Evolutionary conservation across 139 green algal species (phyloP).

Genomic region (Micractinium conductrix): DNA sequence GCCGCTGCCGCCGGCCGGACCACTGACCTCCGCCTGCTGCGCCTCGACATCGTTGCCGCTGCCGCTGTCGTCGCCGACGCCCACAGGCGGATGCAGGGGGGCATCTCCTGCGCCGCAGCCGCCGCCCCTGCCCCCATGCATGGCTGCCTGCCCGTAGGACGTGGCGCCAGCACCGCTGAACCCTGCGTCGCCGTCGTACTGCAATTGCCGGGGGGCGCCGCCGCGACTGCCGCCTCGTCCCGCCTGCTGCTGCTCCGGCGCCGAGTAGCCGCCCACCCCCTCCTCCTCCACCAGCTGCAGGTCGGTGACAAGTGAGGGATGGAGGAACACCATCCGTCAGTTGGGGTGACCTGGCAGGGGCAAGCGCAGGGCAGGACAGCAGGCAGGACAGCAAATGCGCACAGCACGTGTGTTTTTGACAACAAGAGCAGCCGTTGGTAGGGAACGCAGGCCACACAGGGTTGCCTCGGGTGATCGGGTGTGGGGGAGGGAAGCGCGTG

Average conservation of each 20-base stretch:
- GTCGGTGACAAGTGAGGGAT: background rate
- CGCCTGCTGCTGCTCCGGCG: background rate
- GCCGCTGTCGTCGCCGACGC: background rate
- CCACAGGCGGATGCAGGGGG: too few species aligned
- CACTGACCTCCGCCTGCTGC: too few species aligned
- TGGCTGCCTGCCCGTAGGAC: background rate
- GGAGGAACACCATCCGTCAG: background rate
- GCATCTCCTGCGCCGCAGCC: background rate
- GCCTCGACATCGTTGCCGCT: too few species aligned
- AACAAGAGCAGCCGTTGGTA: too few species aligned
- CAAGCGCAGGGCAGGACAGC: background rate
- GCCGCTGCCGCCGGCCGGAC: too few species aligned
- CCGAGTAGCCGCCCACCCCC: slow-evolving; percentile 5
- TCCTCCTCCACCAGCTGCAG: slow-evolving; percentile 18
- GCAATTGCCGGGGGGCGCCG: background rate
- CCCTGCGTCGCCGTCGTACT: slow-evolving; percentile 24
- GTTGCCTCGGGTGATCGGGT: too few species aligned
- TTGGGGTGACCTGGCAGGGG: too few species aligned
- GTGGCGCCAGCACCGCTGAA: background rate
- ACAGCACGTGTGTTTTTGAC: too few species aligned
- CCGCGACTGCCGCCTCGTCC: background rate
- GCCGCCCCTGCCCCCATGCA: background rate
- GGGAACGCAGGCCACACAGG: too few species aligned
- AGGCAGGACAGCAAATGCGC: too few species aligned
- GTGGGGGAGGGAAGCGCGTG: too few species aligned